A percentile compares a stretch with the other conserved stretches of the same genome.
Conservation (phyloP, 192 early-diverging fungal genomes). For the Backusella circina region DNA sequence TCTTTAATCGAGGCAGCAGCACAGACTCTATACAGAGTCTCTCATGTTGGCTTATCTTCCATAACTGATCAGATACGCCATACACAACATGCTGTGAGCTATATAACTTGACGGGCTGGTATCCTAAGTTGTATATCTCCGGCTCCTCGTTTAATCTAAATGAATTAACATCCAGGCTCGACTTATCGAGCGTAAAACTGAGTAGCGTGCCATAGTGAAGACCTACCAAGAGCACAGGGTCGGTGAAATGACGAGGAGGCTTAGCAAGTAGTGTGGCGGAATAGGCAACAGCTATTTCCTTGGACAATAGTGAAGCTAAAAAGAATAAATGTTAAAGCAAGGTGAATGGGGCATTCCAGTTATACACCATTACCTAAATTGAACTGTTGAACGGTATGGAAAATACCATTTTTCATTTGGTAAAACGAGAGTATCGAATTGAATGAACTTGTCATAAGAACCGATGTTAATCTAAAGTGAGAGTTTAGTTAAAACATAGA, state of each 20-base stretch:
- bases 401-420: neutral
- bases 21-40: neutral
- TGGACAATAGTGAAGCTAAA: neutral
- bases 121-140: neutral
- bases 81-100: neutral
- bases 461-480: neutral
- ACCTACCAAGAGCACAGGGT: neutral
- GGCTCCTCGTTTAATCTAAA: neutral
- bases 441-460: constrained; percentile 1
- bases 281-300: neutral
- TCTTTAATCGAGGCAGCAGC: neutral
- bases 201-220: neutral
- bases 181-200: neutral
- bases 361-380: neutral
- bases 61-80: neutral
- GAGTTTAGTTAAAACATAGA: no score
- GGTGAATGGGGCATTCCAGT: neutral
- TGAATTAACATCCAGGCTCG: neutral
- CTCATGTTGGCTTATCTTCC: neutral
- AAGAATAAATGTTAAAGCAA: neutral
- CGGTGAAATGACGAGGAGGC: neutral
- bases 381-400: neutral
- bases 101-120: neutral
- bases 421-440: neutral
- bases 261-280: neutral